These are phyloP conservation scores for Pichia nakasei DNA, from an alignment of 805 yeast genomes.

Conservation along the genomic window DNA sequence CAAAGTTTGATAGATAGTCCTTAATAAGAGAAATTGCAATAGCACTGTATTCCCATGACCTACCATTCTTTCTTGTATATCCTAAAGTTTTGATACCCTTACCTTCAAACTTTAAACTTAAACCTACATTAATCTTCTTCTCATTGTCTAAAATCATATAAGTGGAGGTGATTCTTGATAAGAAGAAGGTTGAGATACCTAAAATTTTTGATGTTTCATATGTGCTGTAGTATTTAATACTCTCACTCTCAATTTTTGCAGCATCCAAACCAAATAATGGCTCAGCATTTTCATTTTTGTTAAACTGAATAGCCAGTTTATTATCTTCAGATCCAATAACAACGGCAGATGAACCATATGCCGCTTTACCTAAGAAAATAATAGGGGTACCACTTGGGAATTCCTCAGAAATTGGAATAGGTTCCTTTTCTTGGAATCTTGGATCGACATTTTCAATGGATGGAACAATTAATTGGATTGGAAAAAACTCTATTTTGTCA, in stretches of 20 bases:
- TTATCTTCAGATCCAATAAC: slow-evolving; percentile 47
- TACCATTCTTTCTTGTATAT: slow-evolving; percentile 55
- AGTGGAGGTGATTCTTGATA: slow-evolving; percentile 72
- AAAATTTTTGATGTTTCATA: slow-evolving; percentile 53
- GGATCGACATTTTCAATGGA: slow-evolving; percentile 63
- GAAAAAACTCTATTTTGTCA: slow-evolving; percentile 44
- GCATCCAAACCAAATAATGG: slow-evolving; percentile 58
- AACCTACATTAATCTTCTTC: slow-evolving; percentile 61
- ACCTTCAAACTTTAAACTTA: slow-evolving; percentile 76
- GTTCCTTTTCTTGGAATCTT: slow-evolving; percentile 63
- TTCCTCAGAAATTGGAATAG: slow-evolving; percentile 73
- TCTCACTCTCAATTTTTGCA: slow-evolving; percentile 46
- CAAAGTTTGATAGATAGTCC: slow-evolving; percentile 55
- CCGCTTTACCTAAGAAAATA: slow-evolving; percentile 75
- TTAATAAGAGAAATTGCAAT: slow-evolving; percentile 59
- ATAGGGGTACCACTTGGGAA: slow-evolving; percentile 67
- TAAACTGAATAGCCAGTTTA: slow-evolving; percentile 43
- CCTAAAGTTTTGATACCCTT: slow-evolving; percentile 81
- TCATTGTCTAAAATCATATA: slow-evolving; percentile 49
- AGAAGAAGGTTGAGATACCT: slow-evolving; percentile 50
- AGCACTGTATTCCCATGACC: slow-evolving; percentile 78
- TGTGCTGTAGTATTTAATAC: slow-evolving; percentile 55
- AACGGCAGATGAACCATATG: slow-evolving; percentile 74
- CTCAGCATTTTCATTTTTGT: slow-evolving; percentile 42
- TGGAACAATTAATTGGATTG: slow-evolving; percentile 77